Percentiles rank a stretch among this genome's conserved stretches.
These are phyloP conservation scores for Porcisia hertigi DNA, from an alignment of 208 protist species.

Conservation along the genomic window DNA sequence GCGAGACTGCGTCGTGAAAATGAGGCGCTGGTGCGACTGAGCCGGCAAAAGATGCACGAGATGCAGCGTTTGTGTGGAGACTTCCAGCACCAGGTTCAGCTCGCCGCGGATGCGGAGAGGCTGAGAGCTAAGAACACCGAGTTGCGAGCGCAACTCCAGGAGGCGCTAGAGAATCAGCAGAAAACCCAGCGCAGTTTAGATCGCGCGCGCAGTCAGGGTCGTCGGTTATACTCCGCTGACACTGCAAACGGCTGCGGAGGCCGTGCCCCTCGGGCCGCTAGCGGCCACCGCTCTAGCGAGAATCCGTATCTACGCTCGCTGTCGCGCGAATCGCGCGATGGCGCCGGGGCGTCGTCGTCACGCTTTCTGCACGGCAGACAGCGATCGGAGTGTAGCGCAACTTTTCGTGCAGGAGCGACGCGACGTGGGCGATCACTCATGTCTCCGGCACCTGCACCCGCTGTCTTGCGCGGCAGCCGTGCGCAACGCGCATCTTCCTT, in stretches of 20 bases:
- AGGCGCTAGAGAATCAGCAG: constrained; percentile 44
- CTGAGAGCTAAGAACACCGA: constrained; percentile 49
- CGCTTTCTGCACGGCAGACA: constrained; percentile 1
- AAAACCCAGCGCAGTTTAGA: constrained; percentile 32
- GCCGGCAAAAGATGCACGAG: constrained; percentile 82
- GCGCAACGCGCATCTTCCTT: not conserved
- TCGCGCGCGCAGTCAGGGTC: constrained; percentile 23
- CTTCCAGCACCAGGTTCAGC: constrained; percentile 54
- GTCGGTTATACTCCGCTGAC: not conserved
- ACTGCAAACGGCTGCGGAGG: not conserved
- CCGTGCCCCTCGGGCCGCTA: not conserved
- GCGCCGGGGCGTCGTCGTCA: not conserved
- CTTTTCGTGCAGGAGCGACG: constrained; percentile 10
- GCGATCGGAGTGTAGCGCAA: constrained; percentile 3
- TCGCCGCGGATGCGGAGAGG: constrained; percentile 43
- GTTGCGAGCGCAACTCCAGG: constrained; percentile 48
- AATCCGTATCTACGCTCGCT: constrained; percentile 39
- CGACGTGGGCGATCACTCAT: constrained; percentile 14
- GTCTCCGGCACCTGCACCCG: constrained; percentile 30
- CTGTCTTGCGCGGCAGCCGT: constrained; percentile 7
- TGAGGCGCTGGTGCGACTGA: constrained; percentile 55
- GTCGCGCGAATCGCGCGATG: constrained; percentile 15
- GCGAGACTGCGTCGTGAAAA: constrained; percentile 64
- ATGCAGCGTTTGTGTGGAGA: constrained; percentile 84
- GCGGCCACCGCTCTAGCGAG: constrained; percentile 1